These are phyloP conservation scores for Didymellaceae sp. DNA, from an alignment of 2,329 filamentous ascomycete species.

Conservation along the genomic window DNA sequence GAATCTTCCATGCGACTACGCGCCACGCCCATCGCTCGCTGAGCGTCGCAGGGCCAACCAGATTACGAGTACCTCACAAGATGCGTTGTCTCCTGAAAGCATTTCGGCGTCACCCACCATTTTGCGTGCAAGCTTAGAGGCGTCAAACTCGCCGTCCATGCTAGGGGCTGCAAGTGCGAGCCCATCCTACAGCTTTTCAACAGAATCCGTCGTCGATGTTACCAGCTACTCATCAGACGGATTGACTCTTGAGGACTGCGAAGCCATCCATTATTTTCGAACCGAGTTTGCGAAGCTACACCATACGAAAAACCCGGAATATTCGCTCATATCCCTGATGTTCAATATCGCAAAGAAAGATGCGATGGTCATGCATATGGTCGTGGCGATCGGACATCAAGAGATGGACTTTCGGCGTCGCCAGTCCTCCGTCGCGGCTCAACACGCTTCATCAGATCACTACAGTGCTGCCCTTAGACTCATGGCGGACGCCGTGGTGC, in stretches of 20 bases:
- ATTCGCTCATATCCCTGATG: slow-evolving; percentile 46
- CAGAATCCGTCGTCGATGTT: neutral
- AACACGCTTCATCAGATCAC: slow-evolving; percentile 25
- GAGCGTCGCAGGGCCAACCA: slow-evolving; percentile 17
- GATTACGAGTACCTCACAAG: neutral
- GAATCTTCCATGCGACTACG: slow-evolving; percentile 18
- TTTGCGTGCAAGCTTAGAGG: neutral
- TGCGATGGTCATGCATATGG: slow-evolving; percentile 49
- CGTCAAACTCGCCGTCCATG: neutral
- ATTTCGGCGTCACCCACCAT: slow-evolving; percentile 35
- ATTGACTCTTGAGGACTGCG: slow-evolving; percentile 42
- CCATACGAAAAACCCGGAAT: slow-evolving; percentile 50
- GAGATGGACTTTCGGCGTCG: slow-evolving; percentile 40
- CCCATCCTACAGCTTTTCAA: neutral
- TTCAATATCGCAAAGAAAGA: slow-evolving; percentile 43
- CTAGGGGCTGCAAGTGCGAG: neutral
- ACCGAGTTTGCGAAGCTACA: slow-evolving; percentile 46
- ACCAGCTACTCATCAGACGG: slow-evolving; percentile 28
- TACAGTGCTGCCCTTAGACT: slow-evolving; percentile 43
- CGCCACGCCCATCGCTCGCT: slow-evolving; percentile 20
- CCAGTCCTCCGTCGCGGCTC: neutral
- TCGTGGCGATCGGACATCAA: slow-evolving; percentile 43
- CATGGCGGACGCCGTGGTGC: slow-evolving; percentile 38
- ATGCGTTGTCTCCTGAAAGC: slow-evolving; percentile 28
- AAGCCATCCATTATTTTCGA: slow-evolving; percentile 48